Evolutionary conservation across 2,329 filamentous ascomycete genomes (phyloP), one percentile per base, ranked within the genome.

Genomic region (Triangularia setosa): DNA sequence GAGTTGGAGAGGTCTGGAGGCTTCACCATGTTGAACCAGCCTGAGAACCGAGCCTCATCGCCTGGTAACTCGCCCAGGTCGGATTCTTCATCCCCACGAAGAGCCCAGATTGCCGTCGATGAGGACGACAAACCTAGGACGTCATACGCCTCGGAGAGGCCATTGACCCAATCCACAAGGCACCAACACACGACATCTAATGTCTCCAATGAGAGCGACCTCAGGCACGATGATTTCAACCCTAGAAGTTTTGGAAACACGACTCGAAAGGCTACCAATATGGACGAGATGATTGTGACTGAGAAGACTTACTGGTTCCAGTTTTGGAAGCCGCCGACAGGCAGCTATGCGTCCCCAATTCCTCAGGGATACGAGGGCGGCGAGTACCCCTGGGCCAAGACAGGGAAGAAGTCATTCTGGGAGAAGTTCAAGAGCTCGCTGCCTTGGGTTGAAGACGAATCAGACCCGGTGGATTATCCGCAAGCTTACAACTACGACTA

Each of bases 271-370:
- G 71, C 80, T 6, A 76, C 75, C 2, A 79, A 84, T 58, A 70
- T 81, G 44, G 79, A 84, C 2, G 80, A 83, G 11, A 81, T 84
- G 75, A 80, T 81, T 61, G 72, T 76, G 60, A 77, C 76, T 4
- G 79, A 82, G 9, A 76, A 79, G 25, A 75, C 78, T 0, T 78
- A 75, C 48, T 89, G 86, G 79, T 89, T 84, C 78, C 76, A 89
- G 65, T 89, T 89, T 65, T 89, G 87, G 87, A 85, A 87, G 69
- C 83, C 84, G 0, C 87, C 87, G 0, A 75, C 81, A 1, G 87
- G 87, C 24, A 84, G 83, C 2, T 89, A 87, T 69, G 78, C 83
- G 8, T 88, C 85, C 0, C 87, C 87, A 0, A 76, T 88, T 0
- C 87, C 87, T 0, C 86, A 88, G 60, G 84, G 83, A 3, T 74